Base-by-base conservation (phyloP, 352 stramenopile genomes). In the Phytophthora hibernalis region DNA sequence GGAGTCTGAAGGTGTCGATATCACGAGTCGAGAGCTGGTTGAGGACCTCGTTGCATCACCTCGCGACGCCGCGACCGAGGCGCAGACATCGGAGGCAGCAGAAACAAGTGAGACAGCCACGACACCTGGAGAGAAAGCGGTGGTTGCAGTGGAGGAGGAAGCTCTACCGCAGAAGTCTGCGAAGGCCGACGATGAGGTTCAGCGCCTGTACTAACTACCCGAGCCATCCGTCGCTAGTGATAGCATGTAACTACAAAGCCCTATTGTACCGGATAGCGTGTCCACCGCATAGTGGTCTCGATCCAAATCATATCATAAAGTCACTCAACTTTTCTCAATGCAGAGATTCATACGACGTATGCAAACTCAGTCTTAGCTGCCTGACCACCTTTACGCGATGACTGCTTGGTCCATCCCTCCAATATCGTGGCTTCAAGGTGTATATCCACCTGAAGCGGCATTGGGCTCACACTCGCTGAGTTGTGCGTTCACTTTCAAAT, bases 101-200 rank as follows among this genome's bases (percentile, higher is more conserved):
- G 37, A 70, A 54, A 59, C 50, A 66, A 68, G 38, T 20, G 22
- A 50, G n/a, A 24, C 38, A 67, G 43, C 24, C 16, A 50, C 12
- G 42, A 49, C 31, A 30, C 38, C 24, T 28, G 31, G 13, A 12
- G 28, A 54, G 21, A 40, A 58, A 20, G 20, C 35, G 18, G 22
- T 40, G 3, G 20, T 2, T 43, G 35, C 15, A 38, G 35, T 28
- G 3, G 33, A 48, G 22, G 33, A 33, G 43, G 44, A 20, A 28
- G 43, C 11, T 13, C 21, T 15, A 12, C 6, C 48, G 42, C 5
- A 40, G 33, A 40, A 13, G 9, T 16, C n/a, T 13, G 22, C 45
- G 13, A 72, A 65, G 20, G 61, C 50, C 11, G 37, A 68, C 11
- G 67, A 68, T n/a, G 61, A 75, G 30, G 51, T 71, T 70, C 54